Percentiles rank a stretch among this genome's conserved stretches.
phyloP scores from a whole-genome alignment of 2,329 filamentous ascomycete species.

The Cadophora sp. region DNA sequence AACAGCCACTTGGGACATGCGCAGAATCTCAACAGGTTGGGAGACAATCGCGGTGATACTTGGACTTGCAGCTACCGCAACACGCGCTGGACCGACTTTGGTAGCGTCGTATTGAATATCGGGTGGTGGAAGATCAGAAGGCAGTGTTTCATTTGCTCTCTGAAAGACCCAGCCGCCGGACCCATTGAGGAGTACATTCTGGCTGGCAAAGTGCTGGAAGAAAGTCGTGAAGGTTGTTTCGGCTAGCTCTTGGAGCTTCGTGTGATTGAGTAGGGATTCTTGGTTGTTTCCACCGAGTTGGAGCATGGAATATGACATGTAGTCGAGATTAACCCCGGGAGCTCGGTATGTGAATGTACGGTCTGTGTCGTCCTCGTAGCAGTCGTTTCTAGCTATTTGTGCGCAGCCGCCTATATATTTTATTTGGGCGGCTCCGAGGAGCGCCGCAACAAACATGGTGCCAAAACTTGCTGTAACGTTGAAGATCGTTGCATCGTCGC shows the following conservation, averaged over 20 bases:
- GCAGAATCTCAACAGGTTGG: not conserved
- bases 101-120: not conserved
- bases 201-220: not conserved
- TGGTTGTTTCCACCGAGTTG: not conserved
- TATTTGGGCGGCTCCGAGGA: not conserved
- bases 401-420: not conserved
- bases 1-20: not conserved
- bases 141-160: not conserved
- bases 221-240: not conserved
- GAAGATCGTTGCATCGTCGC: not conserved
- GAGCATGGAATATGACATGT: conserved; percentile 7
- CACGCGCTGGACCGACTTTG: not conserved
- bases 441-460: not conserved
- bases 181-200: not conserved
- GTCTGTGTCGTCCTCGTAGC: not conserved
- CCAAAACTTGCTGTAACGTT: conserved; percentile 3
- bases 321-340: not conserved
- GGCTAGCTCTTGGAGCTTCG: not conserved
- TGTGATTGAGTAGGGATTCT: not conserved
- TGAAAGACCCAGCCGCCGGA: conserved; percentile 3
- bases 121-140: not conserved
- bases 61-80: not conserved
- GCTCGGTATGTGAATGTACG: not conserved
- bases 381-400: not conserved
- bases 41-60: not conserved